phyloP scores from a whole-genome alignment of 306 rosid species.

The Sesbania bispinosa region DNA sequence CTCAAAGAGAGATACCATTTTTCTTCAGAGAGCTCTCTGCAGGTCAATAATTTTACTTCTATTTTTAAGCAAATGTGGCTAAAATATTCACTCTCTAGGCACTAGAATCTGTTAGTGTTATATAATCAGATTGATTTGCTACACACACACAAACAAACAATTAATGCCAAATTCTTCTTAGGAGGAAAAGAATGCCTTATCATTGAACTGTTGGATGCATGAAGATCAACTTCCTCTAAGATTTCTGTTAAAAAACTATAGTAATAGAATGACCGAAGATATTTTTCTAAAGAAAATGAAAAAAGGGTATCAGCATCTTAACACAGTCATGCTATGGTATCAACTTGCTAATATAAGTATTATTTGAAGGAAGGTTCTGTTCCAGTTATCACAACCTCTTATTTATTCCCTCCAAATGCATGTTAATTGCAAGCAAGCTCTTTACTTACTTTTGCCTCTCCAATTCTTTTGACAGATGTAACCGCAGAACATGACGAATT shows the following conservation, averaged over 20 bases:
- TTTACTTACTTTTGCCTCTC: slow-evolving; percentile 1
- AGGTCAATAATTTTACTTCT: slow-evolving; percentile 38
- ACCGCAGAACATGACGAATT: slow-evolving; percentile 66
- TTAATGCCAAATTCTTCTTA: too few species aligned
- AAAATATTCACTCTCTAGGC: not conserved
- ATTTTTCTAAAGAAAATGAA: not conserved
- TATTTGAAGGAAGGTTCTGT: not conserved
- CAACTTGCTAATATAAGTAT: not conserved
- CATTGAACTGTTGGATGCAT: too few species aligned
- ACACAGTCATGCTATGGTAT: not conserved
- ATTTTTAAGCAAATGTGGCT: not conserved
- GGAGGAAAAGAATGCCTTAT: too few species aligned
- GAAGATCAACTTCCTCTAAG: too few species aligned
- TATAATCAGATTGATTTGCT: not conserved
- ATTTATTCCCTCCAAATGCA: not conserved
- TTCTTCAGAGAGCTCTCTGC: slow-evolving; percentile 60
- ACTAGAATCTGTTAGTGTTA: not conserved
- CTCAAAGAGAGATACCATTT: slow-evolving; percentile 64
- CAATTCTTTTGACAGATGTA: slow-evolving; percentile 47
- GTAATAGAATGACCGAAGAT: not conserved
- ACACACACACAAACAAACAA: too few species aligned
- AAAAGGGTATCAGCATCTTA: not conserved
- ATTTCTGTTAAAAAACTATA: not conserved
- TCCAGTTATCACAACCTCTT: not conserved
- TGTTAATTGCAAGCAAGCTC: not conserved